Evolutionary conservation across 1,284 basidiomycete genomes (phyloP), one percentile per base, ranked within the genome.

Genomic region (Hortiboletus rubellus): DNA sequence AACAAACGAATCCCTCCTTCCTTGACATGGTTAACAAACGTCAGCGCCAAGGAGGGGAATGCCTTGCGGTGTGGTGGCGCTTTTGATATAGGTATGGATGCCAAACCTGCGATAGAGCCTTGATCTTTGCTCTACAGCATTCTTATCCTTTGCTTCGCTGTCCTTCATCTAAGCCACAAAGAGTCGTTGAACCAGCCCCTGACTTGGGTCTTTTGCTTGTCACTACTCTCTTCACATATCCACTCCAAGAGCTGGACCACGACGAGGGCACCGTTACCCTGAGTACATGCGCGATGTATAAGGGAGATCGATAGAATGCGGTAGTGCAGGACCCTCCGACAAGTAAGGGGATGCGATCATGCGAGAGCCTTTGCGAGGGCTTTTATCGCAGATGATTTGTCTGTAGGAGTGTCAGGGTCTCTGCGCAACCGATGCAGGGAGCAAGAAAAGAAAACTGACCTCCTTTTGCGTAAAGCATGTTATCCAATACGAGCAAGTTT

Each of bases 401-500:
- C 92, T 93, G 63, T 27, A 6, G 2, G 17, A n/a, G 30, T 11
- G n/a, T 60, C 24, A 22, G 51, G 31, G 24, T 36, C 22, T 30
- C 12, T 8, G 31, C 52, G 50, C 58, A 30, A 27, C 14, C 31
- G 10, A 49, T n/a, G 17, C 38, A 49, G 17, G 55, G 50, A 36
- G 49, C 10, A 27, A 22, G 3, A 79, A 40, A 46, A 22, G 18
- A 31, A 24, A 44, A 8, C 82, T 58, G 63, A 93, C 92, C 91
- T 64, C 90, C 92, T 38, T 90, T 84, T 1, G 90, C 84, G 60
- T 83, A 85, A 0, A 96, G 81, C 86, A 95, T 86, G 50, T 94
- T 79, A 61, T 96, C 94, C 14, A 81, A 75, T 7, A 92, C 80
- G 2, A 94, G 79, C 42, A 95, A 72, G 59, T 88, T 89, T 6